Conservation (phyloP, 345 rosid species). For the Rhodomyrtus tomentosa region DNA sequence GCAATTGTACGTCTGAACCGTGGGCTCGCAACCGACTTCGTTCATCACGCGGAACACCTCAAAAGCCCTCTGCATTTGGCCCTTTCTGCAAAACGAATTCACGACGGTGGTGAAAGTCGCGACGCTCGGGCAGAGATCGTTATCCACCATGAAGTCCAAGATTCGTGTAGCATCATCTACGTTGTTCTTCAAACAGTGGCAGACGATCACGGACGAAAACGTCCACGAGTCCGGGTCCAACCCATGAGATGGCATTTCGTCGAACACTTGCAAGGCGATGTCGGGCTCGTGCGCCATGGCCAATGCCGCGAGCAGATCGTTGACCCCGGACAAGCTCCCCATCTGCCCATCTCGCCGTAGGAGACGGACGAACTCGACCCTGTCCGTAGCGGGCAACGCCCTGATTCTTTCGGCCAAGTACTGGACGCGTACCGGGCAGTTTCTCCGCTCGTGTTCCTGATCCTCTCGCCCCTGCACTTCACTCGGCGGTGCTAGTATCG, state of each 20-base stretch:
- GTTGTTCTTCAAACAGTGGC: conserved; percentile 29
- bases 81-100: conserved; percentile 31
- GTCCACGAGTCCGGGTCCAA: conserved; percentile 29
- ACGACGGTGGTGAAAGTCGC: conserved; percentile 28
- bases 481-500: not conserved
- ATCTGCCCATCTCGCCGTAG: not conserved
- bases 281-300: conserved; percentile 20
- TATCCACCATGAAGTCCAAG: conserved; percentile 28
- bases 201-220: conserved; percentile 26
- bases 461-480: not conserved
- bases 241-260: conserved; percentile 12
- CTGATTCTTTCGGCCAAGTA: conserved; percentile 6
- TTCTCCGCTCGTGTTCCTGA: not conserved
- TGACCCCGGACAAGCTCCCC: conserved; percentile 13
- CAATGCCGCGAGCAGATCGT: conserved; percentile 26
- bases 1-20: conserved; percentile 43
- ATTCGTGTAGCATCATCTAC: conserved; percentile 24
- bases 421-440: not conserved
- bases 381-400: conserved; percentile 10
- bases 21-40: conserved; percentile 20
- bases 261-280: conserved; percentile 19
- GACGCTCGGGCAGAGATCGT: conserved; percentile 23
- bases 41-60: conserved; percentile 30
- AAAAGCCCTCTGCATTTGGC: conserved; percentile 35
- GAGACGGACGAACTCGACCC: conserved; percentile 7